Evolutionary conservation across 2,329 filamentous ascomycete species (phyloP), one percentile per base, ranked within the genome.

Genomic region (Pseudocercospora vitis): DNA sequence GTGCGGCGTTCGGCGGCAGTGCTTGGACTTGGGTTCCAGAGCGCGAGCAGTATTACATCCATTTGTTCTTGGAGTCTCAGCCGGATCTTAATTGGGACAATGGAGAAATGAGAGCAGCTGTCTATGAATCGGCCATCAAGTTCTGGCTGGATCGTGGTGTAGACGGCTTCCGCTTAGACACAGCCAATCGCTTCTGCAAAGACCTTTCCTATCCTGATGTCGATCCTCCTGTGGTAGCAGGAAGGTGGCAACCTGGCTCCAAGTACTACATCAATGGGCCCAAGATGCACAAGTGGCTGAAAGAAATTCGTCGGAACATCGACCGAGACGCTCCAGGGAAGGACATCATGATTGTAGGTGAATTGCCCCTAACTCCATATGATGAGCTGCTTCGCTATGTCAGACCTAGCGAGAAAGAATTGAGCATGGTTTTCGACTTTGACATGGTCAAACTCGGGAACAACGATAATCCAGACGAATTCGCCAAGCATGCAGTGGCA

Each of bases 1-100:
- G 79, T 72, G 60, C 80, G 71, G 74, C 82, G 77, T 72, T 87
- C 83, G 70, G 69, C n/a, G 66, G 66, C 7, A 82, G 76, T 55
- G 77, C 79, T 0, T 89, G 86, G 87, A 75, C 84, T 55, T 91
- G 82, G 75, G 87, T 91, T 63, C 83, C 88, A 60, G 67, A 71
- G n/a, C 89, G 87, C 0, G 76, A 79, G 44, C 86, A 91, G 70
- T 91, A 89, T 69, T 91, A 89, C 64, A 80, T 91, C 0, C 84
- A 87, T 57, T 77, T 94, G 8, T 95, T 89, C 68, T 83, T 85
- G 5, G 80, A 80, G 4, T 83, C 88, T 59, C 89, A 92, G 68
- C 89, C 89, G 0, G 89, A 94, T 63, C 77, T 94, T n/a, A 94
- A 94, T 71, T 94, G 88, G 88, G 87, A 91, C 65, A 87, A 86